phyloP scores from a whole-genome alignment of 2,329 filamentous ascomycete species.

The Chaetomiaceae sp. region DNA sequence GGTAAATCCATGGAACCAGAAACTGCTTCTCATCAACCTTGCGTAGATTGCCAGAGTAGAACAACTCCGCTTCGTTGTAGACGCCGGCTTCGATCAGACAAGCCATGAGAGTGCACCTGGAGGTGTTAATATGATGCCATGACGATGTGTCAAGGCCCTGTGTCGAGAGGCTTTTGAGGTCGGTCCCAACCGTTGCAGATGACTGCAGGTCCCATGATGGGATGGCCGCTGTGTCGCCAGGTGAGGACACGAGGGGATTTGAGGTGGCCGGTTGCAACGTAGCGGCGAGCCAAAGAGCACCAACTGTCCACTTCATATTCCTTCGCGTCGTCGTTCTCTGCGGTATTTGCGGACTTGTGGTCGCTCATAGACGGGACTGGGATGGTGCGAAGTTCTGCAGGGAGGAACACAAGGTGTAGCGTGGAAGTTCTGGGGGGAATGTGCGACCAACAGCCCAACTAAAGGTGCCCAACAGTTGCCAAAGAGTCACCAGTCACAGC shows the following conservation, averaged over 20 bases:
- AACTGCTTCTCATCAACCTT: slow-evolving; percentile 44
- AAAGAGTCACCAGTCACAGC: too few relatives aligned
- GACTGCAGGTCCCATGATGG: slow-evolving; percentile 48
- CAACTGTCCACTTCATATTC: not conserved
- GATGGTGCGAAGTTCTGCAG: too few relatives aligned
- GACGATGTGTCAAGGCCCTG: slow-evolving; percentile 40
- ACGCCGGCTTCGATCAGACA: slow-evolving; percentile 49
- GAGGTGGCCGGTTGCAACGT: not conserved
- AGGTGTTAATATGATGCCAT: slow-evolving; percentile 46
- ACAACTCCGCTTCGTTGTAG: slow-evolving; percentile 49
- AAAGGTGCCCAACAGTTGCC: too few relatives aligned
- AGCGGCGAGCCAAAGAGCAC: not conserved
- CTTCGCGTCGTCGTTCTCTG: too few relatives aligned
- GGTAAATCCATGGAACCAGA: slow-evolving; percentile 53
- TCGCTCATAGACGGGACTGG: too few relatives aligned
- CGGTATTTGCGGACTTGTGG: too few relatives aligned
- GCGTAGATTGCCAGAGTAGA: slow-evolving; percentile 47
- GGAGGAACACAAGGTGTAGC: too few relatives aligned
- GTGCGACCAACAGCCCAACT: too few relatives aligned
- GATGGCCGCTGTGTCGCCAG: slow-evolving; percentile 32
- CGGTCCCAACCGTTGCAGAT: slow-evolving; percentile 32
- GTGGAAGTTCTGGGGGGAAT: too few relatives aligned
- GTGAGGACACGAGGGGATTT: slow-evolving; percentile 22
- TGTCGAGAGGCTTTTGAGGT: slow-evolving; percentile 38
- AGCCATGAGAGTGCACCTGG: slow-evolving; percentile 52